Percentiles rank a stretch among this genome's conserved stretches.
phyloP scores from a whole-genome alignment of 2,329 filamentous ascomycete species.

The Cladosporium sp. region DNA sequence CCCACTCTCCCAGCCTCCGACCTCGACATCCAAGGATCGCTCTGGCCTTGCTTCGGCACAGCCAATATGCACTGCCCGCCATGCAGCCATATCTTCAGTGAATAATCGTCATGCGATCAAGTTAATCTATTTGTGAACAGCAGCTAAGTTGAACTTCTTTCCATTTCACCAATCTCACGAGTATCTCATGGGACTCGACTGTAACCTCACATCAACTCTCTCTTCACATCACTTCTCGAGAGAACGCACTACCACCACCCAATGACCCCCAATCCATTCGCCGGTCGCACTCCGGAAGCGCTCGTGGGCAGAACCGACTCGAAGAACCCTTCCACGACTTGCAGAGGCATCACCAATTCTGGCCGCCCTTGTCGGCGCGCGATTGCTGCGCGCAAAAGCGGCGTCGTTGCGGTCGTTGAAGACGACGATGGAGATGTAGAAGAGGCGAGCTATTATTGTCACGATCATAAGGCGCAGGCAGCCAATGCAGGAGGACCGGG shows the following conservation, averaged over 20 bases:
- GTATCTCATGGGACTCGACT: background rate
- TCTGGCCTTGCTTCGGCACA: slow-evolving; percentile 20
- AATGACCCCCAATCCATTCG: slow-evolving; percentile 9
- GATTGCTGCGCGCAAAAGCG: slow-evolving; percentile 50
- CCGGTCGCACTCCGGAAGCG: slow-evolving; percentile 82
- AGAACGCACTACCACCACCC: background rate
- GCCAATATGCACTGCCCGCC: slow-evolving; percentile 12
- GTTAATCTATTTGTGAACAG: background rate
- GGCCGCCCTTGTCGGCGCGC: slow-evolving; percentile 82
- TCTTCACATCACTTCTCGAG: background rate
- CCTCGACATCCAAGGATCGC: slow-evolving; percentile 1
- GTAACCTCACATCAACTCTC: background rate
- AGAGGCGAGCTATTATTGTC: slow-evolving; percentile 74
- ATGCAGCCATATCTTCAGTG: slow-evolving; percentile 13
- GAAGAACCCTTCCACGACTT: slow-evolving; percentile 79
- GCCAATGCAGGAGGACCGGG: slow-evolving; percentile 26
- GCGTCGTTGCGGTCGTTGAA: slow-evolving; percentile 44
- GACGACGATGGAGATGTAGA: slow-evolving; percentile 54
- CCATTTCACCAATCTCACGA: background rate
- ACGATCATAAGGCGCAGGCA: slow-evolving; percentile 93
- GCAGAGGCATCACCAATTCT: slow-evolving; percentile 78
- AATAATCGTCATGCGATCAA: slow-evolving; percentile 1
- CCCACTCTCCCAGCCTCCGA: slow-evolving; percentile 11
- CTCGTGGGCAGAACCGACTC: slow-evolving; percentile 78
- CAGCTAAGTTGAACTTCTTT: slow-evolving; percentile 1